Evolutionary conservation across 2,329 filamentous ascomycete genomes (phyloP).

Genomic region (Macrophomina pseudophaseolina): DNA sequence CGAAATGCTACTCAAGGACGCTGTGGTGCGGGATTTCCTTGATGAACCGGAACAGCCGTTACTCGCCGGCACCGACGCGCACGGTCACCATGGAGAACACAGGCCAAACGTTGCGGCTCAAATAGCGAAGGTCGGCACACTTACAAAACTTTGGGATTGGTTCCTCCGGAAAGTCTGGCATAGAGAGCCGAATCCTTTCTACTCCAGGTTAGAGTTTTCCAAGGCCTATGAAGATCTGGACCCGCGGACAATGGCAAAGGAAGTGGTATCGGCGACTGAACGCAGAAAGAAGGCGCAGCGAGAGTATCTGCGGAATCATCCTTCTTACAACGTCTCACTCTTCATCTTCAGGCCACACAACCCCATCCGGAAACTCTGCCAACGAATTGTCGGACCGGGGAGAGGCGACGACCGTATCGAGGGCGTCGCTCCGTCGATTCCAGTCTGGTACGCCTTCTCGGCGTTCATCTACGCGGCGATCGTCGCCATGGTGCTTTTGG

Average conservation of each 20-base stretch:
- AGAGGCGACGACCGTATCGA: constrained; percentile 86
- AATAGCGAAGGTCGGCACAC: constrained; percentile 59
- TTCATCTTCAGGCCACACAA: constrained; percentile 84
- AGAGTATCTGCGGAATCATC: constrained; percentile 85
- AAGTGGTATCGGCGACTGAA: constrained; percentile 83
- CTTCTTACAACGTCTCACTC: constrained; percentile 89
- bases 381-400: constrained; percentile 88
- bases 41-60: constrained; percentile 65
- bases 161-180: constrained; percentile 62
- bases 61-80: constrained; percentile 4
- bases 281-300: constrained; percentile 85
- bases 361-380: constrained; percentile 79
- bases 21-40: constrained; percentile 91
- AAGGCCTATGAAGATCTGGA: constrained; percentile 79
- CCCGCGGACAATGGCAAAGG: constrained; percentile 84
- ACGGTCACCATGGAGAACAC: constrained; percentile 14
- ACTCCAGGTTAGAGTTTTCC: constrained; percentile 76
- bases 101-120: constrained; percentile 29
- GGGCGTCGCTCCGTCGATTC: constrained; percentile 85
- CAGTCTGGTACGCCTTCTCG: constrained; percentile 91
- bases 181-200: constrained; percentile 91
- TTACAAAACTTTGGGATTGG: constrained; percentile 67
- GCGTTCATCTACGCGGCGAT: constrained; percentile 93
- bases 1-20: constrained; percentile 96
- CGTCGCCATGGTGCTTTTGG: constrained; percentile 95